A percentile compares a stretch with the other conserved stretches of the same genome.
Conservation (phyloP, 345 rosid genomes). For the Anacardium occidentale region DNA sequence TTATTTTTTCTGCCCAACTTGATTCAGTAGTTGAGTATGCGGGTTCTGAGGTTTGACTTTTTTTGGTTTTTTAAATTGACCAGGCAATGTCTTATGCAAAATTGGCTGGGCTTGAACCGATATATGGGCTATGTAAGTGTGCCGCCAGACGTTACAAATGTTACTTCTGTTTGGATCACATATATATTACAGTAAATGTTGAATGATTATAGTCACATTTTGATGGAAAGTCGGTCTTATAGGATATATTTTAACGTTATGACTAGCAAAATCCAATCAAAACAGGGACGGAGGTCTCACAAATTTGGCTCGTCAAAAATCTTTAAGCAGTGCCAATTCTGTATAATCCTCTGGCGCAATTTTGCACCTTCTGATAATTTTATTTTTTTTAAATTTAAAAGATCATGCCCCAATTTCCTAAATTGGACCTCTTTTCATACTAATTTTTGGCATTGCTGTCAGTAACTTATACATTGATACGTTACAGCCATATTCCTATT, state of each 20-base stretch:
- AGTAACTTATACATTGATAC: slow-evolving; percentile 1
- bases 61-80: slow-evolving; percentile 38
- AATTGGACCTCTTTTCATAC: neutral
- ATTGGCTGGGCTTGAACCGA: slow-evolving; percentile 90
- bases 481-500: neutral
- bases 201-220: neutral
- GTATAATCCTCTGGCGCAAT: neutral
- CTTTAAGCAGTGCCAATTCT: neutral
- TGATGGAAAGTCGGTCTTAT: neutral
- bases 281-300: neutral
- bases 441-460: neutral
- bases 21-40: slow-evolving; percentile 8
- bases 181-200: neutral
- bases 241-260: neutral
- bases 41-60: slow-evolving; percentile 8
- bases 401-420: neutral
- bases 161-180: neutral
- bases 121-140: slow-evolving; percentile 91
- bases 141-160: neutral
- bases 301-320: neutral
- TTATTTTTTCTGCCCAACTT: neutral
- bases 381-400: neutral
- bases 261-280: no score
- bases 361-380: neutral
- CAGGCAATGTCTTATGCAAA: slow-evolving; percentile 99